A percentile compares a stretch with the other conserved stretches of the same genome.
Conservation (phyloP, 2,329 filamentous ascomycete species). For the Thelonectria rubi region DNA sequence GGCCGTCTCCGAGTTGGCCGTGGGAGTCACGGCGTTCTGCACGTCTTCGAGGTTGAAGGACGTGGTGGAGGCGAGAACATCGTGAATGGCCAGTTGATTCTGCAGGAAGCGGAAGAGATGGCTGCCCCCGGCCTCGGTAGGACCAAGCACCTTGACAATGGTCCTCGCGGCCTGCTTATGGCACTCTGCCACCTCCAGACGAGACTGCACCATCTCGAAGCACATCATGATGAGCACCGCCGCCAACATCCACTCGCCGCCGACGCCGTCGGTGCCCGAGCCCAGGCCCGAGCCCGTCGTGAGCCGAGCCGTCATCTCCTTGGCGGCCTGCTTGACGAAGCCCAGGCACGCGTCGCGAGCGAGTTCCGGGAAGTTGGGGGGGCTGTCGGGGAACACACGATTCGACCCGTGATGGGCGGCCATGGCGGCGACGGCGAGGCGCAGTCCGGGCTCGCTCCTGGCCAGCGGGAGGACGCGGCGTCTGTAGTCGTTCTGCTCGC, state of each 20-base stretch:
- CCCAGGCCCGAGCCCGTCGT: not conserved
- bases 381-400: not conserved
- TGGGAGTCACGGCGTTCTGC: conserved; percentile 34
- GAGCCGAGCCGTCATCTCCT: conserved; percentile 1
- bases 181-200: conserved; percentile 16
- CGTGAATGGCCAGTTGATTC: conserved; percentile 26
- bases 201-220: conserved; percentile 28
- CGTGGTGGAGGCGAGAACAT: conserved; percentile 26
- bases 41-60: conserved; percentile 39
- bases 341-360: conserved; percentile 15
- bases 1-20: conserved; percentile 31
- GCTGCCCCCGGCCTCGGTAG: not conserved
- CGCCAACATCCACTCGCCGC: conserved; percentile 27
- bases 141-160: conserved; percentile 15
- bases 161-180: conserved; percentile 21
- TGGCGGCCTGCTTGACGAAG: conserved; percentile 5
- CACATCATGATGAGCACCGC: conserved; percentile 24
- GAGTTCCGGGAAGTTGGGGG: not conserved
- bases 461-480: conserved; percentile 15
- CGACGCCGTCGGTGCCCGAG: not conserved
- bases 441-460: conserved; percentile 6
- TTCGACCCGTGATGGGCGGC: conserved; percentile 17
- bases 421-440: conserved; percentile 19
- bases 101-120: conserved; percentile 18
- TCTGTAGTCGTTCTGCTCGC: conserved; percentile 18